Evolutionary conservation across 805 yeast species (phyloP), one percentile per base, ranked within the genome.

Genomic region (Lipomyces kockii): DNA sequence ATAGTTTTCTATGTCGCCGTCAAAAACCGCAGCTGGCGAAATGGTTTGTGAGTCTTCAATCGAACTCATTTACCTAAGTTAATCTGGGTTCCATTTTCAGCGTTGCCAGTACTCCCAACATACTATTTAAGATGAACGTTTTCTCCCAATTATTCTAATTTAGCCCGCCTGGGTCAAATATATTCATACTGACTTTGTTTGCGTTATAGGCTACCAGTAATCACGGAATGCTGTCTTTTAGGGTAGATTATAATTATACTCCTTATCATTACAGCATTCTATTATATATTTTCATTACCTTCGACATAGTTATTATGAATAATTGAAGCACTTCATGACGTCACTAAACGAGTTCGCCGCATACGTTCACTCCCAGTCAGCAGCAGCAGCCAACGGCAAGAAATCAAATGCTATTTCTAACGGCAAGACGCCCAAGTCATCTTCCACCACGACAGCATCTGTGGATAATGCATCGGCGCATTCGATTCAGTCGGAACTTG

Each of bases 321-420:
- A 32, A 17, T 9, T 3, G 37, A 14, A 9, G 35, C 32, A 14
- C 22, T 12, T 5, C 22, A 68, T 68, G 67, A 61, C 71, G 54
- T 63, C 71, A 8, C 49, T 68, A 6, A 60, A 60, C 49, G 71
- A 68, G 46, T 68, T 68, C 61, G 73, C 71, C 25, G 67, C 64
- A 25, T 67, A 67, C 57, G 71, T 67, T 12, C 69, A 68, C 43
- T 61, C 67, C 25, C 8, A 20, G 63, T n/a, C 57, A 34, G 8
- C 62, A 14, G 9, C 57, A 20, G 52, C 39, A 17, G 49, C 63
- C 11, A 14, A 32, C n/a, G 27, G 35, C 17, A 14, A 54, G 32
- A 52, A 32, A 39, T 6, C 61, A 43, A 22, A 34, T 32, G 20
- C 37, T 14, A 32, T 22, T 54, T n/a, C 14, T 54, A 27, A 35